Base-by-base conservation (phyloP, 352 stramenopile genomes). In the Phytopythium oedochilum region DNA sequence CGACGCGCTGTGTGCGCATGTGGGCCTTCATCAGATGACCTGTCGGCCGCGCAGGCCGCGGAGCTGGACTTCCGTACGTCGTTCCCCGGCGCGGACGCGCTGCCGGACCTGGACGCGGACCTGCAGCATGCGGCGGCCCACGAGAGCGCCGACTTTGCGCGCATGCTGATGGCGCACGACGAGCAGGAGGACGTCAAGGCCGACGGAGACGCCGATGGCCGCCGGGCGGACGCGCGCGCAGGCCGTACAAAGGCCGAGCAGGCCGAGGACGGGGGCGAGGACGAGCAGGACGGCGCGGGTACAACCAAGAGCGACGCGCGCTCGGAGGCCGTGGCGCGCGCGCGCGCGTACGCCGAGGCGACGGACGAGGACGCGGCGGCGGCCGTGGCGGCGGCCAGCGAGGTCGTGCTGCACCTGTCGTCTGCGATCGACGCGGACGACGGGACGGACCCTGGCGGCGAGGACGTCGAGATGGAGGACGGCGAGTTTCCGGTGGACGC, bases 21-120 rank as follows among this genome's bases (percentile, higher is more conserved):
- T 18, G 23, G 9, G 38, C n/a, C n/a, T 44, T 20, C 5, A 46
- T n/a, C 53, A 90, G 80, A 71, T 58, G 80, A 88, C 35, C 53
- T 91, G 43, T 60, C 73, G 40, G 66, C 68, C 8, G 60, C 71
- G 10, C 76, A 88, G 59, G 58, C 73, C n/a, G 63, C 67, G 6
- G 81, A 91, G 26, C 54, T 92, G 45, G 81, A 92, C 67, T 92
- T 92, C 50, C 81, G 78, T 43, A 85, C 73, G 56, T 84, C 78
- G 8, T 92, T 92, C 31, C 59, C 74, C 11, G 77, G 67, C 15
- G 57, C 68, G 2, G 79, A 89, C 25, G 67, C 64, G 17, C 63
- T 92, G 26, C 64, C 79, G 9, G 78, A 89, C 58, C 70, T 92
- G 23, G 81, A 92, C 31, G 55, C 57, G 28, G 73, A 78, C 14